These are phyloP conservation scores for Albatrellus ellisii DNA, from an alignment of 768 basidiomycete species.

Conservation along the genomic window DNA sequence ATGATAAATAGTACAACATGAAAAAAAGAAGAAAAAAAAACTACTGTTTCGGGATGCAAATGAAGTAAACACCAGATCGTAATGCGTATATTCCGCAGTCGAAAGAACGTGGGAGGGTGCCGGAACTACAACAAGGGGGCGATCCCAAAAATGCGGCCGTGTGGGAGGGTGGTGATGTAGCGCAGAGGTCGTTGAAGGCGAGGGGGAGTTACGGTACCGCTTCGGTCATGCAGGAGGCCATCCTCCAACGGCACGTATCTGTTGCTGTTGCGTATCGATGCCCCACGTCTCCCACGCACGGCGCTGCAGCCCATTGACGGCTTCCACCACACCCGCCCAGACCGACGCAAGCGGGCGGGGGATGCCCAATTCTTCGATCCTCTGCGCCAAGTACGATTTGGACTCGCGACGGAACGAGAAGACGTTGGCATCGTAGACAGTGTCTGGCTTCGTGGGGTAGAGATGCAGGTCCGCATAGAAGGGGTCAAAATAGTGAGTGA, in stretches of 20 bases:
- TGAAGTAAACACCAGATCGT: background rate
- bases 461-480: conserved; percentile 62
- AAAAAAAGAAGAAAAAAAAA: background rate
- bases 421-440: conserved; percentile 24
- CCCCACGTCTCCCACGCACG: conserved; percentile 12
- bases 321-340: conserved; percentile 1
- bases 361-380: conserved; percentile 4
- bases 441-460: conserved; percentile 28
- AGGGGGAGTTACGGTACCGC: background rate
- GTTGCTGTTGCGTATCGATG: background rate
- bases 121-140: background rate
- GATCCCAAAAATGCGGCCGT: background rate
- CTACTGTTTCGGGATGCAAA: background rate
- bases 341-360: conserved; percentile 1
- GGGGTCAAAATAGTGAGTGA: conserved; percentile 69
- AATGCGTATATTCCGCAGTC: too few species aligned
- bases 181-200: too few species aligned
- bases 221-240: conserved; percentile 11
- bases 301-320: conserved; percentile 6
- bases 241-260: background rate
- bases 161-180: background rate
- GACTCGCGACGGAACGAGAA: conserved; percentile 13
- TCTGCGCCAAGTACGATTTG: conserved; percentile 1
- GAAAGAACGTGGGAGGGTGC: background rate
- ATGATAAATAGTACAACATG: background rate